phyloP scores from a whole-genome alignment of 192 early-diverging fungal genomes.

The Rhizophagus clarus region DNA sequence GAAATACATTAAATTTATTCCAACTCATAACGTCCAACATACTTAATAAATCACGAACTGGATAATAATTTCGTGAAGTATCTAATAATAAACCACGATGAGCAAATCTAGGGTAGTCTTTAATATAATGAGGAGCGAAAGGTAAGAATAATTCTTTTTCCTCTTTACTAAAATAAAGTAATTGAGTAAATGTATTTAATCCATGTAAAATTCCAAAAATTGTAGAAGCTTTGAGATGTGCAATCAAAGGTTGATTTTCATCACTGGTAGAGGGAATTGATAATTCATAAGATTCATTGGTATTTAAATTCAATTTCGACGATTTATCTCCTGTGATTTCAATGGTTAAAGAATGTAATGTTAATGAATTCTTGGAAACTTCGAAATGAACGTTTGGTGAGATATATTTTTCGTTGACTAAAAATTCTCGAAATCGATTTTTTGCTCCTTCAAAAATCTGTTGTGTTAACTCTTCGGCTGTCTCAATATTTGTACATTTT shows the following conservation, averaged over 20 bases:
- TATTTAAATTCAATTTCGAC: conserved; percentile 47
- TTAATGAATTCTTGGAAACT: background rate
- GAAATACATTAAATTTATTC: conserved; percentile 82
- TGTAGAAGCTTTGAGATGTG: conserved; percentile 40
- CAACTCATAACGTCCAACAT: conserved; percentile 80
- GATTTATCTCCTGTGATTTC: conserved; percentile 42
- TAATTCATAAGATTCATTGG: conserved; percentile 66
- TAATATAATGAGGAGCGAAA: conserved; percentile 41
- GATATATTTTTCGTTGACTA: conserved; percentile 37
- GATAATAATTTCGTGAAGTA: conserved; percentile 73
- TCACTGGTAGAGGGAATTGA: conserved; percentile 41
- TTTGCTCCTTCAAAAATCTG: conserved; percentile 48
- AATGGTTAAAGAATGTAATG: conserved; percentile 40
- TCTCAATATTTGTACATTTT: conserved; percentile 30
- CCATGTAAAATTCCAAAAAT: conserved; percentile 50
- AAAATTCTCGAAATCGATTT: conserved; percentile 50
- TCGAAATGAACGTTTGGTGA: conserved; percentile 23
- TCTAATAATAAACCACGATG: conserved; percentile 76
- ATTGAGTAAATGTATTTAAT: conserved; percentile 53
- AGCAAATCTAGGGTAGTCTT: conserved; percentile 60
- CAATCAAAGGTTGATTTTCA: conserved; percentile 5
- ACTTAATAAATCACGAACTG: conserved; percentile 61
- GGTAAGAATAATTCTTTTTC: conserved; percentile 4
- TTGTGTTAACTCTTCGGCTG: conserved; percentile 24
- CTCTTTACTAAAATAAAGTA: conserved; percentile 40